Conservation (phyloP, 148 eudicot genomes). For the Talinum fruticosum region DNA sequence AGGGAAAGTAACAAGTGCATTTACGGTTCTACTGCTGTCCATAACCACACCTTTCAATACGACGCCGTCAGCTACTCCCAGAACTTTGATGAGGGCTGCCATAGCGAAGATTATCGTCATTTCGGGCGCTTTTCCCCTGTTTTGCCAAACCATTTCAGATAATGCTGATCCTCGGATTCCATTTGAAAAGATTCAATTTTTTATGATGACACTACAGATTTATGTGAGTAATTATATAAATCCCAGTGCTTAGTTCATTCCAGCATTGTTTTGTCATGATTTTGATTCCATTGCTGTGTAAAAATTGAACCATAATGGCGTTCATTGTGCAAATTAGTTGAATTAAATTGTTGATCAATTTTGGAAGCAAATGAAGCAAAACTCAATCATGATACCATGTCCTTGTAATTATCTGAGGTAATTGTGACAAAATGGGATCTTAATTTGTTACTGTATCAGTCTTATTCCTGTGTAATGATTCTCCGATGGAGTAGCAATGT, state of each 20-base stretch:
- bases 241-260: background rate
- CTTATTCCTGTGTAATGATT: background rate
- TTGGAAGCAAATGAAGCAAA: background rate
- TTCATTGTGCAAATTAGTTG: no score
- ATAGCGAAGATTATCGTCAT: constrained; percentile 37
- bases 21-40: constrained; percentile 22
- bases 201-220: background rate
- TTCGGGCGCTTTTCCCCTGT: constrained; percentile 25
- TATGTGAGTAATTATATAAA: background rate
- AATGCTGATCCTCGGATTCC: background rate
- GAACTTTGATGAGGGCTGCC: constrained; percentile 77
- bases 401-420: background rate
- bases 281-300: background rate
- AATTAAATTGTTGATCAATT: background rate
- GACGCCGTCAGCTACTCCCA: constrained; percentile 76
- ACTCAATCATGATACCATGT: background rate
- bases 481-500: background rate
- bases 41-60: constrained; percentile 43
- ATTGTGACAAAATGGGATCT: background rate
- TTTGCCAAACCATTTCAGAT: constrained; percentile 10
- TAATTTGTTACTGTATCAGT: background rate
- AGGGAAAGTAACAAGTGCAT: constrained; percentile 49
- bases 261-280: background rate
- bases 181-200: background rate
- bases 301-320: background rate